A percentile compares a stretch with the other conserved stretches of the same genome.
Evolutionary conservation across 345 rosid species (phyloP).

Genomic region (Abelmoschus esculentus): DNA sequence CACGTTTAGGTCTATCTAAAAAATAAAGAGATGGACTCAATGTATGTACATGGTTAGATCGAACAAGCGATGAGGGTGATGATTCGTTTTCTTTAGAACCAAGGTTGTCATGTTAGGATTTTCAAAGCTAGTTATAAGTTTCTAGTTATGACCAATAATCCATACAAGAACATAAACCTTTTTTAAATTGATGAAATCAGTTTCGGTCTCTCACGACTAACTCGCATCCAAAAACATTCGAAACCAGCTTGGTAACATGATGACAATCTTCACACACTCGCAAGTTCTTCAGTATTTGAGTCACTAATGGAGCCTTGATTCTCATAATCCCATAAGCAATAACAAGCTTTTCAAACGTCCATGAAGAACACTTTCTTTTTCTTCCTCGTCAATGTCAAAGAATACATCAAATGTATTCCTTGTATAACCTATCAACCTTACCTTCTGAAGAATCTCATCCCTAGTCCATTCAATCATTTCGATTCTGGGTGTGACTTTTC

Average conservation of each 20-base stretch:
- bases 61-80: too few relatives aligned
- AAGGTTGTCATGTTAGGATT: too few relatives aligned
- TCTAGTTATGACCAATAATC: constrained; percentile 50
- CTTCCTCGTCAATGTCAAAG: constrained; percentile 71
- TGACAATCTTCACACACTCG: constrained; percentile 73
- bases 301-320: constrained; percentile 20
- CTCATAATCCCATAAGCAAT: constrained; percentile 59
- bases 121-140: too few relatives aligned
- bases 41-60: too few relatives aligned
- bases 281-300: constrained; percentile 69
- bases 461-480: constrained; percentile 44
- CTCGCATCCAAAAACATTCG: constrained; percentile 50
- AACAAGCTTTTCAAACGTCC: constrained; percentile 68
- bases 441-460: constrained; percentile 54
- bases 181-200: constrained; percentile 66
- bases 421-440: constrained; percentile 43
- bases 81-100: too few relatives aligned
- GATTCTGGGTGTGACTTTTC: constrained; percentile 50
- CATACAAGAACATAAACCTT: constrained; percentile 62
- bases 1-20: too few relatives aligned
- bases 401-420: constrained; percentile 47
- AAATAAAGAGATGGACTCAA: too few relatives aligned
- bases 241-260: constrained; percentile 53
- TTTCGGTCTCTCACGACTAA: constrained; percentile 66
- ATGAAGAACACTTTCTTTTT: constrained; percentile 48